A percentile compares a stretch with the other conserved stretches of the same genome.
Conservation (phyloP, 2,329 filamentous ascomycete genomes). For the Venturia aucupariae region DNA sequence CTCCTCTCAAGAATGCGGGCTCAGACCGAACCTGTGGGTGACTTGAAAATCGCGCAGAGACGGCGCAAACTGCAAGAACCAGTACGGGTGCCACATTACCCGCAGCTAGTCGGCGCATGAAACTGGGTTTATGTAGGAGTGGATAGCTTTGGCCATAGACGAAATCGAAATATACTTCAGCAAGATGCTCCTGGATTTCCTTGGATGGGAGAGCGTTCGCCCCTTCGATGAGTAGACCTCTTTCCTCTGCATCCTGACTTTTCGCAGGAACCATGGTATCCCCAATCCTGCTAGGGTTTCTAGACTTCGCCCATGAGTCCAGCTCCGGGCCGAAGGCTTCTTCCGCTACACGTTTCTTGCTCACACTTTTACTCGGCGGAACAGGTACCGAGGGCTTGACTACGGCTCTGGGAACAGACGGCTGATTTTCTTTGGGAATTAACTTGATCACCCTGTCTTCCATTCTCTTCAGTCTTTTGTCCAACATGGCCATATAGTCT, state of each 20-base stretch:
- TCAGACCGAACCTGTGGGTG: conserved; percentile 70
- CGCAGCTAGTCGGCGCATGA: conserved; percentile 77
- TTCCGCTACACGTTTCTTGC: conserved; percentile 64
- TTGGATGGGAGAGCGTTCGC: conserved; percentile 70
- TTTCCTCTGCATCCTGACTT: conserved; percentile 57
- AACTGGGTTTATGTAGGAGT: conserved; percentile 91
- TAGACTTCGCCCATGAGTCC: conserved; percentile 66
- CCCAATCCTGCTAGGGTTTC: conserved; percentile 38
- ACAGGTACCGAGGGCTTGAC: conserved; percentile 69
- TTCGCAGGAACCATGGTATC: conserved; percentile 43
- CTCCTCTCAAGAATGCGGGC: conserved; percentile 77
- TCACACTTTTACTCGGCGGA: conserved; percentile 44
- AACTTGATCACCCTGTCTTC: conserved; percentile 96
- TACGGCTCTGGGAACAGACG: conserved; percentile 64
- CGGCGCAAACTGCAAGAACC: conserved; percentile 85
- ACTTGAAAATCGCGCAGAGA: conserved; percentile 89
- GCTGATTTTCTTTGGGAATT: conserved; percentile 75
- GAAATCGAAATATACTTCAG: conserved; percentile 91
- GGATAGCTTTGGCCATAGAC: conserved; percentile 94
- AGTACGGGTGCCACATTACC: conserved; percentile 81
- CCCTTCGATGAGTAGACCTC: conserved; percentile 70
- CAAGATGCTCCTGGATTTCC: conserved; percentile 86
- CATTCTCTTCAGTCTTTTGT: conserved; percentile 93
- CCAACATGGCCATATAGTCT: conserved; percentile 98
- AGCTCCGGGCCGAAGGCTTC: conserved; percentile 81